phyloP scores from a whole-genome alignment of 2,329 filamentous ascomycete species.

The Aureobasidium sp. region DNA sequence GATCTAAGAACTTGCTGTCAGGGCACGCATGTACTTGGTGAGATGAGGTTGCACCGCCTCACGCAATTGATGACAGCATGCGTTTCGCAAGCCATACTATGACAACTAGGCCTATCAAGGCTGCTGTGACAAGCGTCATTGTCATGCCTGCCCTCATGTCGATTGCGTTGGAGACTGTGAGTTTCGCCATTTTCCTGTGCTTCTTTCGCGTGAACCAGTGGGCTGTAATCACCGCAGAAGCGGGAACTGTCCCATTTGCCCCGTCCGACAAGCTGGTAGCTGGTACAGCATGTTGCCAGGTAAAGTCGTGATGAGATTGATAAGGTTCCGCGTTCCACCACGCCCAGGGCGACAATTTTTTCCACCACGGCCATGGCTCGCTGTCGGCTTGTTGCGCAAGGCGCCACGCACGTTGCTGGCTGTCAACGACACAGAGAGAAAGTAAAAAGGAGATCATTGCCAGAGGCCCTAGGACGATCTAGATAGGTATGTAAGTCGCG shows the following conservation, averaged over 20 bases:
- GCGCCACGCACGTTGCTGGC: conserved; percentile 44
- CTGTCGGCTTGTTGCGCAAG: conserved; percentile 27
- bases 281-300: conserved; percentile 17
- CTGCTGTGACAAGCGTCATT: not conserved
- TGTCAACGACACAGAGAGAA: conserved; percentile 55
- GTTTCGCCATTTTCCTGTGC: conserved; percentile 12
- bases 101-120: not conserved
- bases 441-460: conserved; percentile 56
- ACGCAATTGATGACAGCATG: not conserved
- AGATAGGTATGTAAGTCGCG: not conserved
- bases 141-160: not conserved
- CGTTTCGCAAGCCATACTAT: conserved; percentile 1
- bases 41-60: not conserved
- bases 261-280: not conserved
- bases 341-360: conserved; percentile 22
- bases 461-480: conserved; percentile 51
- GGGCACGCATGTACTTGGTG: not conserved
- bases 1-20: not conserved
- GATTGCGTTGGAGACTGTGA: not conserved
- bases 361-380: conserved; percentile 26
- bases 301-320: conserved; percentile 27
- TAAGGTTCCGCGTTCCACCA: conserved; percentile 37
- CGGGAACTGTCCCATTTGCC: not conserved
- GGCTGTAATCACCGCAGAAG: not conserved
- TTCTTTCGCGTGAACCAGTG: not conserved